Base-by-base conservation (phyloP, 805 yeast species). In the Teunomyces cretensis region DNA sequence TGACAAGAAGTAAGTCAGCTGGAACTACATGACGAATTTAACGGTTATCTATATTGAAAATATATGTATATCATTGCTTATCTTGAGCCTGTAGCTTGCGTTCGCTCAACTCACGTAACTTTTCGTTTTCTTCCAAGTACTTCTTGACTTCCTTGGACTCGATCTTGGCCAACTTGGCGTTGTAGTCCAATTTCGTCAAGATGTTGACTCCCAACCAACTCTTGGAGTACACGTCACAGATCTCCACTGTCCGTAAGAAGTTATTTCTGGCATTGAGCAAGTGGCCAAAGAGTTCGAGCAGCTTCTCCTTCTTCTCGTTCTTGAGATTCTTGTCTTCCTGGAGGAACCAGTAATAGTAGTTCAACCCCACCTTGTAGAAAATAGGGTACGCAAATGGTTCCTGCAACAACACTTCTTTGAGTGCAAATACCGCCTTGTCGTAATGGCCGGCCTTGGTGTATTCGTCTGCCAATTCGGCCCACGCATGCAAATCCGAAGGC, bases 391-490 rank as follows among this genome's bases (percentile, higher is more conserved):
- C 90, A 48, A 72, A 70, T 2, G 97, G 96, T 44, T 74, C 75
- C 17, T 79, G 72, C 28, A 87, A 57, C 12, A 91, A 63, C 2
- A 87, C 78, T 58, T 92, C 97, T 57, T 87, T 81, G 22, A 78
- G 74, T 44, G 88, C 74, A 59, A 75, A 80, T 5, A 86, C 74
- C 0, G 94, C 84, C 54, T 83, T 81, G 30, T 80, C 84, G 52
- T 77, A 82, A 56, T 83, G 81, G 1, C 90, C 90, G 7, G 75
- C 49, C 11, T 68, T 60, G 17, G 64, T 64, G 60, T 92, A 92
- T n/a, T 77, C 69, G 30, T 80, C 79, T 3, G 82, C 85, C 44
- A 90, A 70, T 62, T 88, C 96, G 39, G 81, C 74, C 96, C 96
- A 89, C 2, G 86, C 69, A 50, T 85, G 82, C 2, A 79, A 69